Evolutionary conservation across 352 stramenopile genomes (phyloP), one percentile per base, ranked within the genome.

Genomic region (Globisporangium heterothallicum): DNA sequence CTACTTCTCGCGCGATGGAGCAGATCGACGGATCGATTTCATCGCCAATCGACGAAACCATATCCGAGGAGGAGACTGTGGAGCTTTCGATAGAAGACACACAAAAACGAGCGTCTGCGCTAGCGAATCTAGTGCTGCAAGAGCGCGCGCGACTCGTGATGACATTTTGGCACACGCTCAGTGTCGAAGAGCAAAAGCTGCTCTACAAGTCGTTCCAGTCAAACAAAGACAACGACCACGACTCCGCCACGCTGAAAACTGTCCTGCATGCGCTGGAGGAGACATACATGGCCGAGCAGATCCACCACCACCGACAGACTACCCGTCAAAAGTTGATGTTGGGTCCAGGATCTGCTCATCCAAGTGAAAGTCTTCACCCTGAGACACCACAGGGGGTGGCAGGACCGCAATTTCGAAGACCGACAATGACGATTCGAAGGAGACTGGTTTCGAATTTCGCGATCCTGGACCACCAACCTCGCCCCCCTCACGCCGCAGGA

Each of bases 241-340:
- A 51, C 6, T 42, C 56, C 24, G 54, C 51, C 18, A 64, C 59
- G 3, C 59, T 86, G 13, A 69, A 76, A 18, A 58, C 56, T 1
- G 66, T 88, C 8, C 54, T 88, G 0, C 64, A 69, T 21, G 58
- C 70, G 27, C 64, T 88, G 1, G 72, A 88, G 40, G 74, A 83
- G 22, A 66, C 71, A n/a, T 88, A 88, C 49, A 61, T 73, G 4
- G 70, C 72, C 2, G 74, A 88, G 58, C 64, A 86, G 55, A 74
- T 75, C n/a, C 59, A 79, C 49, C 69, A 74, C 8, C 71, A 68
- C 2, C 63, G 69, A 3, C 66, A 74, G 21, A 44, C 66, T 4
- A 68, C 69, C 4, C 36, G 56, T 27, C 49, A 42, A 19, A 70
- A 58, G 16, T 24, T 72, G 18, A 65, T 64, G 36, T 8, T 69